A percentile compares a stretch with the other conserved stretches of the same genome.
Conservation (phyloP, 805 yeast genomes). For the Candida odintsovae region DNA sequence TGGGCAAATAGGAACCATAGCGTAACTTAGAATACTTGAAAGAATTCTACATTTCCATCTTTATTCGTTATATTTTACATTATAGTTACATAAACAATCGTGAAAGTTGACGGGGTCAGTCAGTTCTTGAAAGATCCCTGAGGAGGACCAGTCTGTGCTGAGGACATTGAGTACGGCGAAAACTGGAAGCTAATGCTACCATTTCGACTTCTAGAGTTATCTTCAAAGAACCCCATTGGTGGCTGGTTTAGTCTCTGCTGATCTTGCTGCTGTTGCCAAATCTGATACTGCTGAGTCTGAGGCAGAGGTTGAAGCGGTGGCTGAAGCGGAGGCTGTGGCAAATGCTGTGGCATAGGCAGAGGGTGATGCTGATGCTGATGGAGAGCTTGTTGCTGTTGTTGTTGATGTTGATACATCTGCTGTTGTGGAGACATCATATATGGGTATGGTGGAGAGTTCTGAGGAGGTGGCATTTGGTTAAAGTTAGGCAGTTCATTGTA, state of each 20-base stretch:
- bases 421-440: background rate
- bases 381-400: background rate
- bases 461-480: background rate
- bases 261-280: background rate
- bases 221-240: background rate
- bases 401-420: background rate
- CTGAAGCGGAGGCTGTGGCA: background rate
- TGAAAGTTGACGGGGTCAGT: background rate
- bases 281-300: background rate
- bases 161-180: background rate
- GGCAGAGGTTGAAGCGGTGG: background rate
- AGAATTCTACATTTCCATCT: background rate
- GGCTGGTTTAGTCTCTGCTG: background rate
- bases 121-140: background rate
- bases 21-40: no score
- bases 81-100: background rate
- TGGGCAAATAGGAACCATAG: background rate
- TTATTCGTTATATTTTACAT: background rate
- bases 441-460: background rate
- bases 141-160: background rate
- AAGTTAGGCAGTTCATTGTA: background rate
- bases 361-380: background rate
- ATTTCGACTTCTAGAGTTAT: background rate
- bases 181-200: background rate
- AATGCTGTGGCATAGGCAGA: background rate